Conservation (phyloP, 2,329 filamentous ascomycete species). For the Pseudocercospora pini-densiflorae region DNA sequence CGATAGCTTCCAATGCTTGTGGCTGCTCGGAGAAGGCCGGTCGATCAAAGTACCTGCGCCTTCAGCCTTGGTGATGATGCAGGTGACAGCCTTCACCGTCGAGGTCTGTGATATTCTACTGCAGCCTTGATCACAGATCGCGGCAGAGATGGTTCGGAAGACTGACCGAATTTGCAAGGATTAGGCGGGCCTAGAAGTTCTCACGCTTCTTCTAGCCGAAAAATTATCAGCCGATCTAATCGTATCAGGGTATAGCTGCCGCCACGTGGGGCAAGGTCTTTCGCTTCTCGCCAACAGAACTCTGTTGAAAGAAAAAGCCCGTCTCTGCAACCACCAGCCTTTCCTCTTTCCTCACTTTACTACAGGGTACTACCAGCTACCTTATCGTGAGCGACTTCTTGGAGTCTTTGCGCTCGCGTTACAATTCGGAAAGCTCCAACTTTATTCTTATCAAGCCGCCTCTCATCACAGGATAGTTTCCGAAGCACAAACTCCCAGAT, state of each 20-base stretch:
- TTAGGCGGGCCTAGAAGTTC: neutral
- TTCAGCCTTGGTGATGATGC: neutral
- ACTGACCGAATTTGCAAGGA: neutral
- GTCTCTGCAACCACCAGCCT: slow-evolving; percentile 4
- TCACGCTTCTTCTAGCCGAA: neutral
- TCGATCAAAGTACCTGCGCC: neutral
- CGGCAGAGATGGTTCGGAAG: neutral
- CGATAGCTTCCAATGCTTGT: neutral
- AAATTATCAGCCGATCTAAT: neutral
- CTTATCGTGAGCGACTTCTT: slow-evolving; percentile 56
- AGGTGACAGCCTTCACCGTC: neutral
- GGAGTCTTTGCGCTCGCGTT: slow-evolving; percentile 61
- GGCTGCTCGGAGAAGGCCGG: neutral
- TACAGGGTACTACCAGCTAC: slow-evolving; percentile 11
- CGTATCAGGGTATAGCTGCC: neutral
- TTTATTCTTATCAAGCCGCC: neutral
- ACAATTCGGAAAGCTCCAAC: slow-evolving; percentile 52
- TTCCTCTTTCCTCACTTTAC: slow-evolving; percentile 14
- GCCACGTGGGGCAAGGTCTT: neutral
- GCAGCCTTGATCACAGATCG: neutral
- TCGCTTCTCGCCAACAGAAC: neutral
- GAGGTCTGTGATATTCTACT: neutral
- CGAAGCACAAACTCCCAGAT: neutral
- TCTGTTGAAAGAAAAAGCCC: slow-evolving; percentile 9
- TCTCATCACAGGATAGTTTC: neutral